These are phyloP conservation scores for Tuber aestivum DNA, from an alignment of 495 filamentous ascomycete species.

Conservation along the genomic window DNA sequence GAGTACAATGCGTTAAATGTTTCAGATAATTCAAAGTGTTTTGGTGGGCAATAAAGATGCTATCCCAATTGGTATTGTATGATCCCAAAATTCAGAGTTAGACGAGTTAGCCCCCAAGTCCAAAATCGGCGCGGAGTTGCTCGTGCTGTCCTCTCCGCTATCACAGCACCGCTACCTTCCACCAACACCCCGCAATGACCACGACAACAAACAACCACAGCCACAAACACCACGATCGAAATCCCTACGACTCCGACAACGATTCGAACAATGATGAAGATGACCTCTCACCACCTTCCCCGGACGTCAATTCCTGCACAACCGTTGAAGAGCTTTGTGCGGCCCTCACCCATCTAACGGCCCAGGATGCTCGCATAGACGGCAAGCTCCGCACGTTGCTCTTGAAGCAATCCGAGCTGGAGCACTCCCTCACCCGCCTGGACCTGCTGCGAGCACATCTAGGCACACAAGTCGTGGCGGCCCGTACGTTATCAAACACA, in stretches of 20 bases:
- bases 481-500: slow-evolving; percentile 73
- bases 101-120: neutral
- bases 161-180: neutral
- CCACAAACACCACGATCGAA: neutral
- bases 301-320: slow-evolving; percentile 61
- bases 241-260: slow-evolving; percentile 17
- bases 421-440: slow-evolving; percentile 74
- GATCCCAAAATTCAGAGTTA: neutral
- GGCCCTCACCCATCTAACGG: slow-evolving; percentile 64
- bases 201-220: slow-evolving; percentile 10
- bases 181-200: slow-evolving; percentile 12
- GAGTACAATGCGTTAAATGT: neutral
- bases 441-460: slow-evolving; percentile 84
- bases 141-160: neutral
- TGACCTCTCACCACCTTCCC: slow-evolving; percentile 22
- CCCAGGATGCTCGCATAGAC: slow-evolving; percentile 68
- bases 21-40: neutral
- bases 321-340: slow-evolving; percentile 72
- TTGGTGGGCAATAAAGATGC: neutral
- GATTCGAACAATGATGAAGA: slow-evolving; percentile 8
- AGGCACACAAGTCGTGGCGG: slow-evolving; percentile 78
- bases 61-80: neutral
- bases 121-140: slow-evolving; percentile 7
- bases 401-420: slow-evolving; percentile 73
- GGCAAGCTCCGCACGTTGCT: slow-evolving; percentile 67